phyloP scores from a whole-genome alignment of 129 eudicot genomes.

The Centrapalus pauciflorus region DNA sequence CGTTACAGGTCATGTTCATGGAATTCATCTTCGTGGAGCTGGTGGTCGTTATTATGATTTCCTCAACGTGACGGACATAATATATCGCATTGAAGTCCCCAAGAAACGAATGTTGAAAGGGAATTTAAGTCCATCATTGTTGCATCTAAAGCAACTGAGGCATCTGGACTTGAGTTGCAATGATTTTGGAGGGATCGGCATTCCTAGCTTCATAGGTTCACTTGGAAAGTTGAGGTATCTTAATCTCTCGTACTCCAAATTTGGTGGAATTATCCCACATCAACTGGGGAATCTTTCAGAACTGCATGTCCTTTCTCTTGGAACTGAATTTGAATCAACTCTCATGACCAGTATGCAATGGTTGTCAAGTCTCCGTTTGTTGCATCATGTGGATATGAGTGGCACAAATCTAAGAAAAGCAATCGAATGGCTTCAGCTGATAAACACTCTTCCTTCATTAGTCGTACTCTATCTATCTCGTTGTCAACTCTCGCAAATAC shows the following conservation, averaged over 20 bases:
- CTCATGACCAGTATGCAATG: slow-evolving; percentile 18
- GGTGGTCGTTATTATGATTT: too few relatives aligned
- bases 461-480: slow-evolving; percentile 17
- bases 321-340: too few relatives aligned
- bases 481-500: slow-evolving; percentile 21
- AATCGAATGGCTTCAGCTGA: slow-evolving; percentile 30
- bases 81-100: too few relatives aligned
- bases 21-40: slow-evolving; percentile 35
- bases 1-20: slow-evolving; percentile 29
- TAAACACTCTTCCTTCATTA: slow-evolving; percentile 29
- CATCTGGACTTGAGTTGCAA: slow-evolving; percentile 32
- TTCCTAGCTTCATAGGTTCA: slow-evolving; percentile 19
- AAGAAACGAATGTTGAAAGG: too few relatives aligned
- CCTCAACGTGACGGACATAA: too few relatives aligned
- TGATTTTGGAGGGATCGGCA: not conserved
- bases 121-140: slow-evolving; percentile 23
- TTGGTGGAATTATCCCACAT: slow-evolving; percentile 15
- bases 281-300: slow-evolving; percentile 30
- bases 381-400: slow-evolving; percentile 27
- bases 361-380: slow-evolving; percentile 24
- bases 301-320: slow-evolving; percentile 19
- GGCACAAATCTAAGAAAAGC: slow-evolving; percentile 20
- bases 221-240: not conserved
- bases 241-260: slow-evolving; percentile 14
- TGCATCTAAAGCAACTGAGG: slow-evolving; percentile 18